Conservation (phyloP, 1,284 basidiomycete genomes). For the Clitocybe nebularis region DNA sequence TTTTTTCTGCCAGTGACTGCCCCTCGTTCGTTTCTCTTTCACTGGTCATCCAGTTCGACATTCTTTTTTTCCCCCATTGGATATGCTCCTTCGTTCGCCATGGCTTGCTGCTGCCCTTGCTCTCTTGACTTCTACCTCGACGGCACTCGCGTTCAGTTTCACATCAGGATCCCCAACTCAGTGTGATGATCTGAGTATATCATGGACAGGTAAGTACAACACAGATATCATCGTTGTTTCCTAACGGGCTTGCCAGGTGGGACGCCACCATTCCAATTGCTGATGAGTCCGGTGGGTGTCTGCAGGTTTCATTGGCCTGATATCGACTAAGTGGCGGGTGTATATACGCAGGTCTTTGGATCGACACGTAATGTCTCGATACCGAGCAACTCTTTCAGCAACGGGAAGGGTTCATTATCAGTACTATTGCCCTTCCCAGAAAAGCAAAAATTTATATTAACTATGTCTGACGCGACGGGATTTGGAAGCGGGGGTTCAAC, state of each 20-base stretch:
- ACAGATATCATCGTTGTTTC: slow-evolving; percentile 4
- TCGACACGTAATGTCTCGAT: slow-evolving; percentile 53
- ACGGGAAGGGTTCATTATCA: slow-evolving; percentile 52
- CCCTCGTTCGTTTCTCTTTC: slow-evolving; percentile 2
- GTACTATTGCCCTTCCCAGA: slow-evolving; percentile 41
- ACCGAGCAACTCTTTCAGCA: slow-evolving; percentile 48
- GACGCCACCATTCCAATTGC: slow-evolving; percentile 53
- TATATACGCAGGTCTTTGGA: slow-evolving; percentile 51
- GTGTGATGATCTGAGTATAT: slow-evolving; percentile 56
- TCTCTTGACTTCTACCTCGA: slow-evolving; percentile 16
- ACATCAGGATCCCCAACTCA: slow-evolving; percentile 44
- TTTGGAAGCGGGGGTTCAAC: slow-evolving; percentile 64
- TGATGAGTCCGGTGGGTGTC: slow-evolving; percentile 55
- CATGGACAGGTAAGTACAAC: slow-evolving; percentile 55
- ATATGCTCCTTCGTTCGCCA: slow-evolving; percentile 14
- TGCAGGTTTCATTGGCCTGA: slow-evolving; percentile 7
- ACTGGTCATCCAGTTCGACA: slow-evolving; percentile 11
- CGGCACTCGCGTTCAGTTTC: slow-evolving; percentile 51
- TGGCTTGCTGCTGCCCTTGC: slow-evolving; percentile 10
- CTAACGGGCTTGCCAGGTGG: slow-evolving; percentile 44
- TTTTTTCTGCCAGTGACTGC: background rate
- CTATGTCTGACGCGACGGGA: slow-evolving; percentile 71
- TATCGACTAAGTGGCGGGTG: too few relatives aligned
- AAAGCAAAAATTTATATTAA: slow-evolving; percentile 43
- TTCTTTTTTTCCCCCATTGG: slow-evolving; percentile 12